Conservation (phyloP, 345 rosid genomes). For the Rhizophora apiculata region DNA sequence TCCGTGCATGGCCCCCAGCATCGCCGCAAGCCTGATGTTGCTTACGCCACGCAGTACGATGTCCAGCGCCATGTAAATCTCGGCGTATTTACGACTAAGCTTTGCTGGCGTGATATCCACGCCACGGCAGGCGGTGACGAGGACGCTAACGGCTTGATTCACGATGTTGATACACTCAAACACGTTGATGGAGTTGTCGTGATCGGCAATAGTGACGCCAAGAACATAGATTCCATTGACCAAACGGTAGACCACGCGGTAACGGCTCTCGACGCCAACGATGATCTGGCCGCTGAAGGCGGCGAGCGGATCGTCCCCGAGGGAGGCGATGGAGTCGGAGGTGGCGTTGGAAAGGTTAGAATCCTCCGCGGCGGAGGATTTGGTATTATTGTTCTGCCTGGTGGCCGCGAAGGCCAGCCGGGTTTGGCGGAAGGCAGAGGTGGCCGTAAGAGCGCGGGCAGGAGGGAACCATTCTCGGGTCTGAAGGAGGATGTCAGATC, state of each 20-base stretch:
- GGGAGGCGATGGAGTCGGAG: constrained; percentile 46
- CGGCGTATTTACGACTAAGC: constrained; percentile 80
- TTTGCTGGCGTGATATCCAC: constrained; percentile 94
- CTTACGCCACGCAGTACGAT: constrained; percentile 92
- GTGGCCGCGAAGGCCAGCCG: constrained; percentile 66
- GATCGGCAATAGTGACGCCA: constrained; percentile 75
- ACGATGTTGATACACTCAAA: constrained; percentile 94
- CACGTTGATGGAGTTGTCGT: constrained; percentile 78
- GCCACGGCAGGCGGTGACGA: constrained; percentile 92
- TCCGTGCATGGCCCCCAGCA: constrained; percentile 92
- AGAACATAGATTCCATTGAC: constrained; percentile 92
- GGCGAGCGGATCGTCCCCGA: constrained; percentile 93
- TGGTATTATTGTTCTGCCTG: constrained; percentile 30
- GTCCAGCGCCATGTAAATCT: constrained; percentile 91
- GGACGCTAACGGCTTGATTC: constrained; percentile 87
- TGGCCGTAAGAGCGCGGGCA: constrained; percentile 79
- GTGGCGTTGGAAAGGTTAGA: constrained; percentile 32
- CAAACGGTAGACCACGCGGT: constrained; percentile 89
- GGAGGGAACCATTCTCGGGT: constrained; percentile 95
- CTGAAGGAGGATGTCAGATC: constrained; percentile 83
- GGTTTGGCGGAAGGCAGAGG: constrained; percentile 86
- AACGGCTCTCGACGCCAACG: constrained; percentile 91
- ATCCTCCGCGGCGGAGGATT: constrained; percentile 1
- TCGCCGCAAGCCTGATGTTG: constrained; percentile 78
- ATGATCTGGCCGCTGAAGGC: constrained; percentile 93